A percentile compares a stretch with the other conserved stretches of the same genome.
Evolutionary conservation across 2,329 filamentous ascomycete genomes (phyloP).

Genomic region (Cladosporium halotolerans): DNA sequence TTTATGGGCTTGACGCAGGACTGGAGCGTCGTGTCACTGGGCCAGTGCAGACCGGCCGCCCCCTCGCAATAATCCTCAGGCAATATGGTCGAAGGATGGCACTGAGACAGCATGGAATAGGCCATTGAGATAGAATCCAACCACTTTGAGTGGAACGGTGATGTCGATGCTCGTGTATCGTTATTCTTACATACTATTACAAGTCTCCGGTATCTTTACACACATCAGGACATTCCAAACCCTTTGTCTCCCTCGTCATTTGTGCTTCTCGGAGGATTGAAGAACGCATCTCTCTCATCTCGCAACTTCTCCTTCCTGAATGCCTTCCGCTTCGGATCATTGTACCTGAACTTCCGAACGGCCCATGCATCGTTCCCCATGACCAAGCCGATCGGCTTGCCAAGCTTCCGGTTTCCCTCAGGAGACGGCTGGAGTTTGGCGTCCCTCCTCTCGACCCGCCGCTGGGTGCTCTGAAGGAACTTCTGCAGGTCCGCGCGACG

Average conservation of each 20-base stretch:
- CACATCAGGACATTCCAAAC: not conserved
- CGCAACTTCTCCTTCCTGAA: not conserved
- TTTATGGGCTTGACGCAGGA: too few species aligned
- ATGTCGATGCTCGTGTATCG: too few species aligned
- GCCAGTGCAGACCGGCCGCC: too few species aligned
- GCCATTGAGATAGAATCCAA: too few species aligned
- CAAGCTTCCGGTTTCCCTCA: constrained; percentile 1
- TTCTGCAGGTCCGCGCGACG: constrained; percentile 17
- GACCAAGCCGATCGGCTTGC: not conserved
- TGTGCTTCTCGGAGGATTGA: not conserved
- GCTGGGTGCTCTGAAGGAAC: constrained; percentile 13
- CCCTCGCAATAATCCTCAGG: too few species aligned
- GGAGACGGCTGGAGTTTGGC: not conserved
- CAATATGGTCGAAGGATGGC: too few species aligned
- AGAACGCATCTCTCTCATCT: not conserved
- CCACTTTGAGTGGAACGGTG: too few species aligned
- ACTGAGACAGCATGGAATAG: too few species aligned
- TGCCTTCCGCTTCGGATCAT: not conserved
- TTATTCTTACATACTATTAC: not conserved
- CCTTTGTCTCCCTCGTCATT: not conserved
- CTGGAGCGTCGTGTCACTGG: too few species aligned
- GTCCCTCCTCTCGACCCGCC: constrained; percentile 7
- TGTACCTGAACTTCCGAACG: constrained; percentile 2
- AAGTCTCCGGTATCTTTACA: not conserved
- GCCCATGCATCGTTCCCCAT: not conserved